Conservation (phyloP, 805 yeast genomes). For the Wickerhamomyces silvicola region DNA sequence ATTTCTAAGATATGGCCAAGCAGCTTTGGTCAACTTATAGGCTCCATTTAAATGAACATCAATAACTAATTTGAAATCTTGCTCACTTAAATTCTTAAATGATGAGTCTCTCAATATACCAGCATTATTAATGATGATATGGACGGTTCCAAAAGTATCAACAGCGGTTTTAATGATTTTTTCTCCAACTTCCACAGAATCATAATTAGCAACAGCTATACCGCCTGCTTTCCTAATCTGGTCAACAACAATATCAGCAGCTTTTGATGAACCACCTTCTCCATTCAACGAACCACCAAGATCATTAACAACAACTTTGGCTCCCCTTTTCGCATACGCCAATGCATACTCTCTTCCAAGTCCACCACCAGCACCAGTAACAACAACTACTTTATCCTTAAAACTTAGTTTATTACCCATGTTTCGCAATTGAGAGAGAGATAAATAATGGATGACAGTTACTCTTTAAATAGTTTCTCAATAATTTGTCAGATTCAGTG, state of each 20-base stretch:
- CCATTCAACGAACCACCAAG: conserved; percentile 82
- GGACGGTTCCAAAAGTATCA: conserved; percentile 81
- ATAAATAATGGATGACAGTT: neutral
- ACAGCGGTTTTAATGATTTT: conserved; percentile 82
- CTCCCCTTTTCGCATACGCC: conserved; percentile 85
- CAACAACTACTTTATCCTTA: conserved; percentile 81
- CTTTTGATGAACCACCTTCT: conserved; percentile 57
- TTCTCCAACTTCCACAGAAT: conserved; percentile 81
- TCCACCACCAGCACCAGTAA: conserved; percentile 98
- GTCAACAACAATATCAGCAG: conserved; percentile 85
- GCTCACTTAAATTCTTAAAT: conserved; percentile 77
- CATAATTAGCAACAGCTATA: conserved; percentile 87
- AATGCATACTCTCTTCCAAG: conserved; percentile 84
- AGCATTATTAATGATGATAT: conserved; percentile 86
- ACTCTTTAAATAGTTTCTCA: conserved; percentile 42
- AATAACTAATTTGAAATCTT: conserved; percentile 72
- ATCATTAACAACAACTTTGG: conserved; percentile 92
- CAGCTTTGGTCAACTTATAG: conserved; percentile 75
- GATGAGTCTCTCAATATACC: conserved; percentile 88
- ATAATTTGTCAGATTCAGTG: conserved; percentile 1
- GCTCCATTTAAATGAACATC: conserved; percentile 91
- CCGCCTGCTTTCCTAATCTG: conserved; percentile 78
- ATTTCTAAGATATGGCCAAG: conserved; percentile 84
- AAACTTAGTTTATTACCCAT: conserved; percentile 34
- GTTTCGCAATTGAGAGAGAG: too few relatives aligned